Conservation (phyloP, 495 filamentous ascomycete genomes). For the Tuber melanosporum region DNA sequence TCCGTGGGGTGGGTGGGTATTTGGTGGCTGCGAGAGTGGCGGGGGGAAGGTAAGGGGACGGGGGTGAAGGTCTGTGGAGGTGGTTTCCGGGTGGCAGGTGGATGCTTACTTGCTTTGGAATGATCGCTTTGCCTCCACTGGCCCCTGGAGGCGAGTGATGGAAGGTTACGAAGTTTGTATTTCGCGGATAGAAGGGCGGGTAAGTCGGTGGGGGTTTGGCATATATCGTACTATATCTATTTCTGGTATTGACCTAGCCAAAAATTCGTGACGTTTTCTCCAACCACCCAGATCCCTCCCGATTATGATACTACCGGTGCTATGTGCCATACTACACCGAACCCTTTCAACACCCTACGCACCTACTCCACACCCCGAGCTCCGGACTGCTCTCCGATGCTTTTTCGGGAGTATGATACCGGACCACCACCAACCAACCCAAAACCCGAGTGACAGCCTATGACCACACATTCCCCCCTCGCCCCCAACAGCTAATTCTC, state of each 20-base stretch:
- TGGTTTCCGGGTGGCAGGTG: background rate
- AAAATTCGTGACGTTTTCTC: background rate
- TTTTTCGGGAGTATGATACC: background rate
- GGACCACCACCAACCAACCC: background rate
- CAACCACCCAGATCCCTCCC: background rate
- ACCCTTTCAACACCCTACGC: background rate
- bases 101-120: no score
- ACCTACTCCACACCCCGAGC: background rate
- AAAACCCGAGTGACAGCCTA: background rate
- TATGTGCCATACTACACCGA: background rate
- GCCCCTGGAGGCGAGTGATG: background rate
- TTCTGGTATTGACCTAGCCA: no score
- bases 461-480: background rate
- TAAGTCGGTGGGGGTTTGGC: background rate
- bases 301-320: background rate
- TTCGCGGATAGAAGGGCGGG: background rate
- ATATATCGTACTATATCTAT: background rate
- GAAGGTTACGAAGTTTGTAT: background rate
- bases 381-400: background rate
- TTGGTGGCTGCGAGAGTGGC: conserved; percentile 35
- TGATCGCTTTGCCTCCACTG: background rate
- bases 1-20: conserved; percentile 27
- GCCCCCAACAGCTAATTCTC: background rate
- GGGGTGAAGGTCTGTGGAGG: conserved; percentile 10
- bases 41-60: conserved; percentile 33